Percentiles rank a stretch among this genome's conserved stretches.
phyloP scores from a whole-genome alignment of 306 rosid genomes.

The Argentina anserina region DNA sequence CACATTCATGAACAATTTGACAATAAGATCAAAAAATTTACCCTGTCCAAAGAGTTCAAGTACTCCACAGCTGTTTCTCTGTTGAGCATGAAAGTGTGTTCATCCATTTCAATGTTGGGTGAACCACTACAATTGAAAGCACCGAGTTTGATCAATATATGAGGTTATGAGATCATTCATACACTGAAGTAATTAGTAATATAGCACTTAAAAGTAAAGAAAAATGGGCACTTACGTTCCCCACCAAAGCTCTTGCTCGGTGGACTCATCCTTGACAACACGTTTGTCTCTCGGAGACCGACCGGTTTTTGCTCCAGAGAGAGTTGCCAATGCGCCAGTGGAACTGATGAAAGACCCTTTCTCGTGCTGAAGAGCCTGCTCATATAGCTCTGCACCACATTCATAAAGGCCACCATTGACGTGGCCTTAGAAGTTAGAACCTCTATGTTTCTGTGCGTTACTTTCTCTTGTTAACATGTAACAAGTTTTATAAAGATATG shows the following conservation, averaged over 20 bases:
- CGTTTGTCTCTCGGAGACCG: constrained; percentile 87
- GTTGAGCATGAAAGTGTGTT: constrained; percentile 65
- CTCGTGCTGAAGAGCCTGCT: constrained; percentile 69
- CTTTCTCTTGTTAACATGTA: too few species aligned
- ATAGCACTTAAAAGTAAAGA: not conserved
- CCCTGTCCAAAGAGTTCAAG: constrained; percentile 84
- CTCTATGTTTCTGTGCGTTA: not conserved
- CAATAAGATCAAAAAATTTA: not conserved
- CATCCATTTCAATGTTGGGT: constrained; percentile 91
- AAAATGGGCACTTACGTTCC: constrained; percentile 51
- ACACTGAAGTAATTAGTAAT: too few species aligned
- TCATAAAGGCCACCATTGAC: not conserved
- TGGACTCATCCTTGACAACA: constrained; percentile 60
- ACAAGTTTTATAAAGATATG: too few species aligned
- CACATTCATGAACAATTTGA: not conserved
- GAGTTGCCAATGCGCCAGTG: constrained; percentile 76
- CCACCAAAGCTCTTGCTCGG: constrained; percentile 86
- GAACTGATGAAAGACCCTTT: constrained; percentile 76
- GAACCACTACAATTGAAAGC: constrained; percentile 55
- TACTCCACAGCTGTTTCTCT: constrained; percentile 90
- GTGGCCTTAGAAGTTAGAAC: not conserved
- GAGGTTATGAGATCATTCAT: not conserved
- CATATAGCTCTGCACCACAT: constrained; percentile 57
- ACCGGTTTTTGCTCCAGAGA: constrained; percentile 92
- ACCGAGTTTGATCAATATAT: not conserved